Conservation (phyloP, 2,329 filamentous ascomycete species). For the Colletotrichum noveboracense region DNA sequence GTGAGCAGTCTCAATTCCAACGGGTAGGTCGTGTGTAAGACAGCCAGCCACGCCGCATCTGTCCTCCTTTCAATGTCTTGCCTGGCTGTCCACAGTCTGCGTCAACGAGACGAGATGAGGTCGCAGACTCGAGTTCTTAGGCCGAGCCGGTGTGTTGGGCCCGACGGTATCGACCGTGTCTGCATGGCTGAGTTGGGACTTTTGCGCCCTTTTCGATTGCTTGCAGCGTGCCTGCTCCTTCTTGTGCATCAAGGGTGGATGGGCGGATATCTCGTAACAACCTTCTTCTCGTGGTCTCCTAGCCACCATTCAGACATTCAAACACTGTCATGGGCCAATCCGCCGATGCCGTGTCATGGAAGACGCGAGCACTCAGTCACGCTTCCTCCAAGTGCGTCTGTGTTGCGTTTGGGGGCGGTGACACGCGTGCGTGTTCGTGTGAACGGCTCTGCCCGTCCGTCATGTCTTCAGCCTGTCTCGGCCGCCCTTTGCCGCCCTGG, state of each 20-base stretch:
- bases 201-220: conserved; percentile 1
- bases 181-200: conserved; percentile 1
- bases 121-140: neutral
- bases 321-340: neutral
- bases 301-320: neutral
- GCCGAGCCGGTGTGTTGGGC: neutral
- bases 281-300: neutral
- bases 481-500: conserved; percentile 10
- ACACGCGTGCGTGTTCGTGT: neutral
- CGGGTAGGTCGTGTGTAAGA: neutral
- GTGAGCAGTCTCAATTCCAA: neutral
- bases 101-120: neutral
- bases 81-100: neutral
- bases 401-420: neutral
- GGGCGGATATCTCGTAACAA: conserved; percentile 6
- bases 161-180: neutral
- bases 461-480: neutral
- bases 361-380: conserved; percentile 4
- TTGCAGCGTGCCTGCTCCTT: neutral
- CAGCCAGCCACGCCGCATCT: neutral
- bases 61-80: neutral
- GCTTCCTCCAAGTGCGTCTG: neutral
- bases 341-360: conserved; percentile 1
- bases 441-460: conserved; percentile 8
- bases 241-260: neutral